Percentiles rank a stretch among this genome's conserved stretches.
phyloP scores from a whole-genome alignment of 2,329 filamentous ascomycete genomes.

The Cladosporium sp. region DNA sequence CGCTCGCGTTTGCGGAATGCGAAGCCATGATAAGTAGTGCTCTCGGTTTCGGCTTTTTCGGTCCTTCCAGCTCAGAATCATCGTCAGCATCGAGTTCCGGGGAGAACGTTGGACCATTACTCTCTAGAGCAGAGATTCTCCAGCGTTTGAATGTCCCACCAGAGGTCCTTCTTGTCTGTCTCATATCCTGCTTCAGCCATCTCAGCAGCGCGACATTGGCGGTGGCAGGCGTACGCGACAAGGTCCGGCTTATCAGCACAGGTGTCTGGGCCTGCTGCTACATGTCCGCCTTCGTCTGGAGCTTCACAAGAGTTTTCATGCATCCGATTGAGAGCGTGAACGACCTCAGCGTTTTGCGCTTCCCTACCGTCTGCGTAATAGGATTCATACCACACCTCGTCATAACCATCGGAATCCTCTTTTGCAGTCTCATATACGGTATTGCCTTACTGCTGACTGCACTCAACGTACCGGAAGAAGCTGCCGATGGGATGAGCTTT shows the following conservation, averaged over 20 bases:
- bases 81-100: slow-evolving; percentile 26
- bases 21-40: slow-evolving; percentile 82
- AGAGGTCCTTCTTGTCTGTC: slow-evolving; percentile 79
- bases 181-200: slow-evolving; percentile 87
- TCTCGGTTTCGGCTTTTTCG: slow-evolving; percentile 69
- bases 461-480: slow-evolving; percentile 56
- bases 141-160: slow-evolving; percentile 81
- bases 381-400: slow-evolving; percentile 94
- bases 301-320: slow-evolving; percentile 49
- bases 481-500: slow-evolving; percentile 42
- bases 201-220: slow-evolving; percentile 79
- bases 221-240: slow-evolving; percentile 72
- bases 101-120: slow-evolving; percentile 17
- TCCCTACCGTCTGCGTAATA: slow-evolving; percentile 91
- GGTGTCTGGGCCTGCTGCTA: slow-evolving; percentile 88
- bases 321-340: slow-evolving; percentile 53
- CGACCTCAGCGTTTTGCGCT: slow-evolving; percentile 70
- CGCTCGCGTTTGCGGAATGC: slow-evolving; percentile 90
- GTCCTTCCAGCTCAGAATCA: slow-evolving; percentile 43
- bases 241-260: slow-evolving; percentile 78
- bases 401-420: slow-evolving; percentile 71
- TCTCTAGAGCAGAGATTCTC: slow-evolving; percentile 52
- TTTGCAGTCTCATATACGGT: slow-evolving; percentile 73
- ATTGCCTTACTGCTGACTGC: slow-evolving; percentile 74
- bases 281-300: slow-evolving; percentile 80